phyloP scores from a whole-genome alignment of 495 filamentous ascomycete species.

The Pseudotulostoma volvatum region DNA sequence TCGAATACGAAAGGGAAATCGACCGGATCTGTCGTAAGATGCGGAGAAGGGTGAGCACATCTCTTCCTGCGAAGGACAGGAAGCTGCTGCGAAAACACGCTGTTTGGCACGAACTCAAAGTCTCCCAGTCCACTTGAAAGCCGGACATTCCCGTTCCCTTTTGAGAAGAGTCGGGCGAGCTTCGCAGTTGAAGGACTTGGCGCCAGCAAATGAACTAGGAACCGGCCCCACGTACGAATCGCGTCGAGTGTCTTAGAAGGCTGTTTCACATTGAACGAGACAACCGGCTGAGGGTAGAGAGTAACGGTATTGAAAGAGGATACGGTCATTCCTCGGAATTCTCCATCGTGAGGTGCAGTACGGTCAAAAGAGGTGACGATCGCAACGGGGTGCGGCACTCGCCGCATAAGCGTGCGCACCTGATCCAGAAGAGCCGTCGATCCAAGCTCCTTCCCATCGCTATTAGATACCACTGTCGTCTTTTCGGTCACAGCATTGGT shows the following conservation, averaged over 20 bases:
- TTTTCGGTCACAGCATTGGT: no score
- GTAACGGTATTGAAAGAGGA: conserved; percentile 71
- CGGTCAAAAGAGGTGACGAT: conserved; percentile 43
- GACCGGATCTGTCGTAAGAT: no score
- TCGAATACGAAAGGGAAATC: conserved; percentile 29
- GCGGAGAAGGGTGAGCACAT: no score
- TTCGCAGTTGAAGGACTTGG: conserved; percentile 15
- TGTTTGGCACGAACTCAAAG: conserved; percentile 30
- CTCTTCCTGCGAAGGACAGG: conserved; percentile 16
- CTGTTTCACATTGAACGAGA: conserved; percentile 63
- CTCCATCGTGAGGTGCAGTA: conserved; percentile 4
- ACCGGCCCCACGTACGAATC: conserved; percentile 29
- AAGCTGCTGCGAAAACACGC: conserved; percentile 10
- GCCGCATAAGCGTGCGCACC: conserved; percentile 51
- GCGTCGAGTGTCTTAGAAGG: conserved; percentile 59
- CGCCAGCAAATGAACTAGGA: conserved; percentile 28
- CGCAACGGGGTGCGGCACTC: conserved; percentile 55
- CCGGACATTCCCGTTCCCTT: conserved; percentile 22
- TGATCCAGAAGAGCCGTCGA: no score
- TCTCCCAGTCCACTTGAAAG: conserved; percentile 18
- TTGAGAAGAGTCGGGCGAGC: conserved; percentile 29
- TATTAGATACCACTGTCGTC: no score
- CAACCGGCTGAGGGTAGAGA: conserved; percentile 44
- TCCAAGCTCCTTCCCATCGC: no score
- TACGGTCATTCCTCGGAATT: conserved; percentile 53